Base-by-base conservation (phyloP, 176 grass and related monocot genomes). In the Oryza australiensis region DNA sequence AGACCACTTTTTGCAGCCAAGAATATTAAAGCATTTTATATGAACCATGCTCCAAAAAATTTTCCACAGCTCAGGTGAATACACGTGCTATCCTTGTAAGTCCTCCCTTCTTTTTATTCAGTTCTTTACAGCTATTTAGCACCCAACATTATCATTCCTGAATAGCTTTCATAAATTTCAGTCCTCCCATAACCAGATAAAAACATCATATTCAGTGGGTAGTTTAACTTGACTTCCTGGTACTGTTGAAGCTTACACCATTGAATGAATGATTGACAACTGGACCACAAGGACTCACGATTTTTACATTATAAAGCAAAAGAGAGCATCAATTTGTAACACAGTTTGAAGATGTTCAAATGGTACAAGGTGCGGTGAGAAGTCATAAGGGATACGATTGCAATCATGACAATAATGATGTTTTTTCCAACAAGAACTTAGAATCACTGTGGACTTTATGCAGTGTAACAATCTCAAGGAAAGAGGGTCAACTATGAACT, bases 391-490 rank as follows among this genome's bases (percentile, higher is more conserved):
- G 77, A 73, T 18, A 3, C 1, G 20, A 20, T 67, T 63, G 68
- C 35, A 70, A 74, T 28, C 2, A n/a, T 35, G 65, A 15, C 24
- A 38, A 12, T 51, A 62, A 40, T 33, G 1, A 68, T 49, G 67
- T 78, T 48, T 41, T n/a, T 55, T 76, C 77, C 42, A 1, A 57
- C 40, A n/a, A 22, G 20, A 75, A 66, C 62, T 59, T 59, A 33
- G 22, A 42, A 69, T 9, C 26, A 60, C 11, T 62, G 63, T 48
- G 62, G 20, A 67, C 16, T 28, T 86, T 86, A 79, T 90, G 88
- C 79, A 73, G 73, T 30, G 37, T 67, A 74, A 13, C 35, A 34
- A 73, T 68, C 80, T 74, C 45, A 86, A 60, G 9, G 74, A 37
- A 10, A 67, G 62, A 76, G 30, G 34, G n/a, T 40, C 37, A 68